These are phyloP conservation scores for Haplographium delicatum DNA, from an alignment of 495 filamentous ascomycete species.

Conservation along the genomic window DNA sequence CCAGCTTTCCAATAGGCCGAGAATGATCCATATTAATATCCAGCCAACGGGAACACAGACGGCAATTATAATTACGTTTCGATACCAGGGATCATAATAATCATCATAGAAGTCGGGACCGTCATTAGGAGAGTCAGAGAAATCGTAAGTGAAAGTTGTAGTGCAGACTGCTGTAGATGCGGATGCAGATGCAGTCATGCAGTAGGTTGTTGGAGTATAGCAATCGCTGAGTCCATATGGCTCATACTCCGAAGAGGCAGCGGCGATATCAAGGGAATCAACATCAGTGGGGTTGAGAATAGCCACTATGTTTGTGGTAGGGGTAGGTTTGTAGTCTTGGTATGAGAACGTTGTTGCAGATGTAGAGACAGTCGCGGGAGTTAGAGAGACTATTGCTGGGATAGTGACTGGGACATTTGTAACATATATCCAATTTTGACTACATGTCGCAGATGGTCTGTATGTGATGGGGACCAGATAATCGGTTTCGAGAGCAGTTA, in stretches of 20 bases:
- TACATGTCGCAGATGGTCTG: constrained; percentile 10
- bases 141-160: constrained; percentile 1
- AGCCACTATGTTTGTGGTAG: constrained; percentile 26
- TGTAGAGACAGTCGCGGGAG: constrained; percentile 31
- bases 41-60: constrained; percentile 29
- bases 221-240: neutral
- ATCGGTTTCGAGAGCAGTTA: neutral
- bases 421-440: constrained; percentile 12
- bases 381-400: constrained; percentile 33
- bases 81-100: constrained; percentile 22
- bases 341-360: constrained; percentile 29
- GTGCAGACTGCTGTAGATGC: constrained; percentile 22
- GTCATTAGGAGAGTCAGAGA: neutral
- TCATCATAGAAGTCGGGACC: constrained; percentile 4
- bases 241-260: constrained; percentile 10
- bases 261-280: constrained; percentile 9
- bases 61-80: constrained; percentile 33
- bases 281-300: constrained; percentile 24
- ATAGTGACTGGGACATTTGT: constrained; percentile 33
- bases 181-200: too few relatives aligned
- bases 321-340: constrained; percentile 29
- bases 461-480: constrained; percentile 13
- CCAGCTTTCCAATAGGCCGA: constrained; percentile 45
- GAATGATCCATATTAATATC: constrained; percentile 34
- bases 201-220: constrained; percentile 19